A percentile compares a stretch with the other conserved stretches of the same genome.
Evolutionary conservation across 2,329 filamentous ascomycete genomes (phyloP).

Genomic region (Sporothrix curviconia): DNA sequence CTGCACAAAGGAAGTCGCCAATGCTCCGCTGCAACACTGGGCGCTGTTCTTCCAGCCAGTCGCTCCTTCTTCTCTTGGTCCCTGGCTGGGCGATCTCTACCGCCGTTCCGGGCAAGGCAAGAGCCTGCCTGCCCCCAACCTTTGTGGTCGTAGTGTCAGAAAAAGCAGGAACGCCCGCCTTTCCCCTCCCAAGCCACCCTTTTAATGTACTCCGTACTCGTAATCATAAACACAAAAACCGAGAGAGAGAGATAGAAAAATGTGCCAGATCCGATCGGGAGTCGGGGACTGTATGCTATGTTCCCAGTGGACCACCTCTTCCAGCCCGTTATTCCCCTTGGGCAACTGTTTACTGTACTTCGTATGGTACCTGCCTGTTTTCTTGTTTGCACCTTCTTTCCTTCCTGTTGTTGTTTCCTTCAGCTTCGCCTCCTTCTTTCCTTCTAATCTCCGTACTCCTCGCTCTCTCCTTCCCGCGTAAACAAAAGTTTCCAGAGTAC

Average conservation of each 20-base stretch:
- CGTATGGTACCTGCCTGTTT: not conserved
- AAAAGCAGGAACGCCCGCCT: conserved; percentile 6
- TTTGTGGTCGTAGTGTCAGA: not conserved
- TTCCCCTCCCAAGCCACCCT: not conserved
- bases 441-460: not conserved
- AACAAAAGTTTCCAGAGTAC: not conserved
- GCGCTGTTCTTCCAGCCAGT: not conserved
- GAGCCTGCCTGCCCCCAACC: too few relatives aligned
- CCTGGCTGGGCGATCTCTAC: conserved; percentile 1
- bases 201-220: too few relatives aligned
- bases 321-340: too few relatives aligned
- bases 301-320: too few relatives aligned
- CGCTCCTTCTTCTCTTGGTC: not conserved
- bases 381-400: not conserved
- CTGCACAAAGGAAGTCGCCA: too few relatives aligned
- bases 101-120: not conserved
- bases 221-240: not conserved
- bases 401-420: not conserved
- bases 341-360: not conserved
- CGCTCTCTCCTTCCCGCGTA: not conserved
- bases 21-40: too few relatives aligned
- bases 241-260: not conserved
- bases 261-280: not conserved
- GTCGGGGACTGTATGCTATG: conserved; percentile 1
- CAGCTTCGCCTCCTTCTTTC: not conserved